These are phyloP conservation scores for Trichosporon ovoides DNA, from an alignment of 1,284 basidiomycete species.

Conservation along the genomic window DNA sequence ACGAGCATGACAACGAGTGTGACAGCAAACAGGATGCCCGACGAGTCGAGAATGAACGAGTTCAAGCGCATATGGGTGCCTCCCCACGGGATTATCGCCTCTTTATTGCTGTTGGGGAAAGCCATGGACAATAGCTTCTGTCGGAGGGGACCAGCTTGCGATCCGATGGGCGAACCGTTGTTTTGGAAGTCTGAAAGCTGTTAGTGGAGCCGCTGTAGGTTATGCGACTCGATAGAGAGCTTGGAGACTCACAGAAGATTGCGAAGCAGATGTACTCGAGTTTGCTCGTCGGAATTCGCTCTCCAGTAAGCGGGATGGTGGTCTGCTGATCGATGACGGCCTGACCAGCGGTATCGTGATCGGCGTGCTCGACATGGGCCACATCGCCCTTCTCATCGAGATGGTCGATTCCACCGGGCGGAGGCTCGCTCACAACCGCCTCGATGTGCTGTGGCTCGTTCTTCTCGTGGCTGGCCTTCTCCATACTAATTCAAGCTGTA, in stretches of 20 bases:
- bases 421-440: too few relatives aligned
- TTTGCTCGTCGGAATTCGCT: conserved; percentile 14
- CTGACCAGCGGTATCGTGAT: conserved; percentile 4
- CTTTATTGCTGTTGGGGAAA: conserved; percentile 6
- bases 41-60: conserved; percentile 22
- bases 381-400: too few relatives aligned
- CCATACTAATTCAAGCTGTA: too few relatives aligned
- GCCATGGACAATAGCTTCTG: conserved; percentile 2
- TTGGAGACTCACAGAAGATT: conserved; percentile 14
- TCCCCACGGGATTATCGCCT: conserved; percentile 10
- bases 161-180: conserved; percentile 10
- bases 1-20: conserved; percentile 17
- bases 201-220: too few relatives aligned
- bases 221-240: too few relatives aligned
- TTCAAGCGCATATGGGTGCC: conserved; percentile 5
- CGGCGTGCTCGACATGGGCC: too few relatives aligned
- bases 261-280: conserved; percentile 15
- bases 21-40: conserved; percentile 22
- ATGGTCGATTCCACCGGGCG: too few relatives aligned
- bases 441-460: too few relatives aligned
- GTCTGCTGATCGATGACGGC: conserved; percentile 17
- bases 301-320: conserved; percentile 14
- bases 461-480: too few relatives aligned
- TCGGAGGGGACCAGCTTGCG: conserved; percentile 5
- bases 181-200: conserved; percentile 7